Conservation (phyloP, 345 rosid species). For the Adansonia digitata region DNA sequence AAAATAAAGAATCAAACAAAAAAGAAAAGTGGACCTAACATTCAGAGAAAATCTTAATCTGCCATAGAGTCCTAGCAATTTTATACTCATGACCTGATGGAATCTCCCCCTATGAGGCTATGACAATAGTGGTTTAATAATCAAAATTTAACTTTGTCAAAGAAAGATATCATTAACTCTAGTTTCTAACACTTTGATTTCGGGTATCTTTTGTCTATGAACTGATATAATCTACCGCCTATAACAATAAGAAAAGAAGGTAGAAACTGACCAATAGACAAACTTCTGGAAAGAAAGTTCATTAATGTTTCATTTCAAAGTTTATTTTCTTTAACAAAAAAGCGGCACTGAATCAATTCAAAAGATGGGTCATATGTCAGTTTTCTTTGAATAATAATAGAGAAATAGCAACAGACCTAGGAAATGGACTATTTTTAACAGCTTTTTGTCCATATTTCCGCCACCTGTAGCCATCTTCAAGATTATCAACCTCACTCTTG, state of each 20-base stretch:
- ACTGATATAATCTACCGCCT: not conserved
- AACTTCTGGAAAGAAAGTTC: not conserved
- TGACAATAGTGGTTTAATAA: not conserved
- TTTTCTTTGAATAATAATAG: not conserved
- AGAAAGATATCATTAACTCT: not conserved
- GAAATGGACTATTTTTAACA: conserved; percentile 87
- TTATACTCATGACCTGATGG: not conserved
- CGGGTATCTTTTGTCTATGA: not conserved
- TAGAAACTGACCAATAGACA: not conserved
- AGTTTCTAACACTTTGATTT: not conserved
- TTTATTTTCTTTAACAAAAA: not conserved
- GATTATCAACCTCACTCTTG: conserved; percentile 90
- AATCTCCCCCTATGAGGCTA: not conserved
- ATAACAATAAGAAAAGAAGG: not conserved
- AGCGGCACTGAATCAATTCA: not conserved
- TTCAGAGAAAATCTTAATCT: not conserved
- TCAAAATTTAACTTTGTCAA: not conserved
- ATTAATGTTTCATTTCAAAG: conserved; percentile 5
- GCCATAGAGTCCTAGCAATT: not conserved
- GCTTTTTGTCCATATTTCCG: conserved; percentile 91
- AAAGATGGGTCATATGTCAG: not conserved
- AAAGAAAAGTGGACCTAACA: not conserved
- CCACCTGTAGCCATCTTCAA: conserved; percentile 96
- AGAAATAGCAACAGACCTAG: conserved; percentile 45
- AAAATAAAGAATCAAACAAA: not conserved